Base-by-base conservation (phyloP, 1,139 yeast genomes). In the Suhomyces yuchorum region DNA sequence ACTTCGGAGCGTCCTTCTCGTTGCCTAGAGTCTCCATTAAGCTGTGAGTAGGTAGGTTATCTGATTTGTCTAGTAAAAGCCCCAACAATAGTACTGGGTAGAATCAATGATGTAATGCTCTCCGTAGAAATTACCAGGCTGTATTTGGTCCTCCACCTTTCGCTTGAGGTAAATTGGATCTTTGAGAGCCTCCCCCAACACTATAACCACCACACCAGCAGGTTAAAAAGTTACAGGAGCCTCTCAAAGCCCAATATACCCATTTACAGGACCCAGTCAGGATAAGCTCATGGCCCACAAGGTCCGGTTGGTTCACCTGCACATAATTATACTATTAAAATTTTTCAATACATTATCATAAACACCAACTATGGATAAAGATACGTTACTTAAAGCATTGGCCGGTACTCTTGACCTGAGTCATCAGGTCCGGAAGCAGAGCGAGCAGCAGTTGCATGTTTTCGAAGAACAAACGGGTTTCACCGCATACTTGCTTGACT, bases 391-490 rank as follows among this genome's bases (percentile, higher is more conserved):
- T 49, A 63, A 63, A 47, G 67, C 77, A 3, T 66, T 77, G 47
- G 66, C 69, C 14, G 79, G 80, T n/a, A 73, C 81, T 4, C 60
- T 75, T 22, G 75, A 75, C 57, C 72, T 78, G 45, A 63, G 67
- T 48, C 56, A 59, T 43, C 70, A 66, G 47, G 60, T 63, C n/a
- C 66, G 81, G 52, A 70, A 71, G 54, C 68, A 68, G 28, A 70
- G 77, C 54, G 81, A 76, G 56, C 65, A 66, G 43, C 73, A 73
- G 55, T 62, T 75, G 47, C 67, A 66, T 40, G 64, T 63, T 14
- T 75, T 65, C 49, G 80, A 74, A 55, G 70, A 67, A 51, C 77
- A 73, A 50, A 76, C 81, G 1, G 87, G 87, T 1, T 82, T 83
- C 66, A 79, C 87, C 1, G 71, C 76, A 9, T 81, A 80, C 57